A percentile compares a stretch with the other conserved stretches of the same genome.
Evolutionary conservation across 345 rosid species (phyloP).

Genomic region (Eucalyptus guilfoylei): DNA sequence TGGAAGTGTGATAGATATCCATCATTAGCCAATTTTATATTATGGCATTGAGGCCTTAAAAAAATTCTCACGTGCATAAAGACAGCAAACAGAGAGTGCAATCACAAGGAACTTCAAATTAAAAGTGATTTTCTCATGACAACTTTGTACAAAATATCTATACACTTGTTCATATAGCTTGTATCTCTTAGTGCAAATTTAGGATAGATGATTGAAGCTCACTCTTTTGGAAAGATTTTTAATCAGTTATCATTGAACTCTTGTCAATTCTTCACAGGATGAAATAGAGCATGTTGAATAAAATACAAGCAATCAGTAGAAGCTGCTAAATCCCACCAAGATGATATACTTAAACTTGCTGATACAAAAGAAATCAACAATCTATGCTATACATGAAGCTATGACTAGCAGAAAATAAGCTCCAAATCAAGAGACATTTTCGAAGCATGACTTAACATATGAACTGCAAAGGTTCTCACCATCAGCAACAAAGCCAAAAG

Average conservation of each 20-base stretch:
- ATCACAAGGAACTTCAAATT: not conserved
- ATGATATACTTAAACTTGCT: not conserved
- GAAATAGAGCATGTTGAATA: not conserved
- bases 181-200: not conserved
- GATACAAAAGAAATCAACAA: not conserved
- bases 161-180: not conserved
- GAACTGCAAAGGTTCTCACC: not conserved
- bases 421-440: not conserved
- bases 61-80: not conserved
- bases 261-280: not conserved
- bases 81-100: not conserved
- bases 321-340: not conserved
- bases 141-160: not conserved
- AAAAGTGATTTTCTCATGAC: not conserved
- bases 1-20: not conserved
- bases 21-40: not conserved
- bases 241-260: not conserved
- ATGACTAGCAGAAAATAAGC: not conserved
- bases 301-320: not conserved
- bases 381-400: not conserved
- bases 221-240: not conserved
- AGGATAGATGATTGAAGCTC: not conserved
- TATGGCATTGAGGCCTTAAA: not conserved
- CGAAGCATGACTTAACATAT: not conserved
- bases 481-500: not conserved